Percentiles rank a stretch among this genome's conserved stretches.
These are phyloP conservation scores for Trichoderma sp. DNA, from an alignment of 2,329 filamentous ascomycete genomes.

Conservation along the genomic window DNA sequence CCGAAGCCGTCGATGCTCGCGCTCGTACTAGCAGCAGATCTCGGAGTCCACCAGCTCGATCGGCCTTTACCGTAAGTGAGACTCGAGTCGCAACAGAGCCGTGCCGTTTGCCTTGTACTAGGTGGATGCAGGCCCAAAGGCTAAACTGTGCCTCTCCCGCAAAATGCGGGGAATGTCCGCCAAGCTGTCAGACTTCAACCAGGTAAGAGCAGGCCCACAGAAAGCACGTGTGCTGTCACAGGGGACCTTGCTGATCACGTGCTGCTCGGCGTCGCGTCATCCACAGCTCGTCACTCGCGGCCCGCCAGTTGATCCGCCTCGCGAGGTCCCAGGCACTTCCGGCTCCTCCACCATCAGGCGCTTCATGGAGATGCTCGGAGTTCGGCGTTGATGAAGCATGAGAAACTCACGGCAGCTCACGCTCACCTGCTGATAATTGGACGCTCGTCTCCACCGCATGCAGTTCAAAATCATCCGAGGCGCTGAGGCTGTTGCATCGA, in stretches of 20 bases:
- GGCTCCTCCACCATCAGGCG: slow-evolving; percentile 4
- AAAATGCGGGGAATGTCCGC: slow-evolving; percentile 13
- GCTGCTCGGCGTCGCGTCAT: not conserved
- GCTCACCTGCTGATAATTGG: slow-evolving; percentile 18
- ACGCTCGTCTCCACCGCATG: slow-evolving; percentile 25
- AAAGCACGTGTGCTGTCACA: slow-evolving; percentile 13
- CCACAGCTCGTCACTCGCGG: not conserved
- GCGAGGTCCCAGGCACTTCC: not conserved
- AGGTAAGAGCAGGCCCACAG: not conserved
- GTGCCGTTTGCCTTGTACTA: not conserved
- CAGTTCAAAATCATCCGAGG: not conserved
- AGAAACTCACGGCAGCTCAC: slow-evolving; percentile 2
- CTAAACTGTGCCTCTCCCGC: slow-evolving; percentile 15
- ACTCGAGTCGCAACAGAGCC: slow-evolving; percentile 3
- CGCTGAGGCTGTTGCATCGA: slow-evolving; percentile 18
- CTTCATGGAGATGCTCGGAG: slow-evolving; percentile 39
- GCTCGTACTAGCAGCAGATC: too few relatives aligned
- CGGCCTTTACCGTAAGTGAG: not conserved
- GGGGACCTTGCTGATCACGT: not conserved
- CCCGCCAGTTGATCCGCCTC: slow-evolving; percentile 24
- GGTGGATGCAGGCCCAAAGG: slow-evolving; percentile 1
- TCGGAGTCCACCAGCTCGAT: not conserved
- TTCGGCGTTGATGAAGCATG: slow-evolving; percentile 40
- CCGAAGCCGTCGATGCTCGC: too few relatives aligned
- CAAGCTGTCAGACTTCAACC: not conserved